A percentile compares a stretch with the other conserved stretches of the same genome.
Conservation (phyloP, 2,329 filamentous ascomycete genomes). For the Furcasterigmium sp. region DNA sequence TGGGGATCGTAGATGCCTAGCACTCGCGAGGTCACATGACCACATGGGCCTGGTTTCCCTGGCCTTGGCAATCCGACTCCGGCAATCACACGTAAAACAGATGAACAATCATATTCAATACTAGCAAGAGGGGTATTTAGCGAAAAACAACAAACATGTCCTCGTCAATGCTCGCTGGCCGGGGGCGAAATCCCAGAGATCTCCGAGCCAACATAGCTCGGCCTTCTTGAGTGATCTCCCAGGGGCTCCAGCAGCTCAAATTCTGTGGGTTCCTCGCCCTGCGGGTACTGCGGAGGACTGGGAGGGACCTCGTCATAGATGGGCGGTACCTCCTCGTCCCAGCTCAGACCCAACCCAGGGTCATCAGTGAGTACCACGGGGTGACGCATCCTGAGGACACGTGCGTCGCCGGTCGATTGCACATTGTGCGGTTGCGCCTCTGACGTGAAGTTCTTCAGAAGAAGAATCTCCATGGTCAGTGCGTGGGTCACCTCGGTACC, state of each 20-base stretch:
- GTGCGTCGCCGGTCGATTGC: slow-evolving; percentile 81
- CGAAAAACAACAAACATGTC: too few relatives aligned
- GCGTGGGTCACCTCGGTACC: slow-evolving; percentile 78
- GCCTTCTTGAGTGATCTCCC: slow-evolving; percentile 12
- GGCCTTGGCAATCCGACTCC: too few relatives aligned
- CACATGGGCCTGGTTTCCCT: slow-evolving; percentile 31
- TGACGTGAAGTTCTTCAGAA: slow-evolving; percentile 82
- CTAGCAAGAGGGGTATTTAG: too few relatives aligned
- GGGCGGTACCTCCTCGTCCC: slow-evolving; percentile 93
- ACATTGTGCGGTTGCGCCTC: slow-evolving; percentile 61
- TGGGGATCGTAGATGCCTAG: too few relatives aligned
- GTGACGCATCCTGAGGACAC: slow-evolving; percentile 90
- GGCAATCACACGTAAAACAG: too few relatives aligned
- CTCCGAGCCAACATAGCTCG: background rate
- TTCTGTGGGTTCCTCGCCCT: slow-evolving; percentile 26
- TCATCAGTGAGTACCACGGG: slow-evolving; percentile 74
- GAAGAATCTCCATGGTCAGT: slow-evolving; percentile 85
- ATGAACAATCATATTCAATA: too few relatives aligned
- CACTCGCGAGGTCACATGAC: slow-evolving; percentile 20
- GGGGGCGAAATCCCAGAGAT: background rate
- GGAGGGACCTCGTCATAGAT: slow-evolving; percentile 89
- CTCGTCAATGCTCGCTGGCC: background rate
- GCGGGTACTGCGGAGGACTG: slow-evolving; percentile 69
- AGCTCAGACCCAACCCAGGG: slow-evolving; percentile 81
- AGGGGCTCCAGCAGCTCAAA: slow-evolving; percentile 33